Evolutionary conservation across 345 rosid species (phyloP).

Genomic region (Eucalyptus curtisii): DNA sequence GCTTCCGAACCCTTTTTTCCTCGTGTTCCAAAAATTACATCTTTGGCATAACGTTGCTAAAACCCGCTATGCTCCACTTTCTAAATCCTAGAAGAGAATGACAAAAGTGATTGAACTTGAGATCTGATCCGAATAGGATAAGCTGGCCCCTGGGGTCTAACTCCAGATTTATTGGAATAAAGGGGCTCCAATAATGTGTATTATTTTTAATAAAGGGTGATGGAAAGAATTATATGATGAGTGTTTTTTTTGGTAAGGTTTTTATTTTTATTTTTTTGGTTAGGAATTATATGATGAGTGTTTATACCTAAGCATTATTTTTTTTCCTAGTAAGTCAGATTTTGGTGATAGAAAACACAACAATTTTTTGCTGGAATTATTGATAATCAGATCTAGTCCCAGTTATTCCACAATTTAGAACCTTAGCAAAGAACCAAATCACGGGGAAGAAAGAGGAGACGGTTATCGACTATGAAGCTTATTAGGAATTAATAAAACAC

Average conservation of each 20-base stretch:
- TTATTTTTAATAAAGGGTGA: neutral
- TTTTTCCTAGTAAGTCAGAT: too few species aligned
- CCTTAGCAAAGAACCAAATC: neutral
- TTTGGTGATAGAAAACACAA: neutral
- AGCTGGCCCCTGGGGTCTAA: neutral
- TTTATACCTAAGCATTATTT: too few species aligned
- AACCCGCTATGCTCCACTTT: neutral
- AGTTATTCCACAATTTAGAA: too few species aligned
- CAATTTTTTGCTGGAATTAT: accelerated
- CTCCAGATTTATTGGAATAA: neutral
- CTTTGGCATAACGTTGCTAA: neutral
- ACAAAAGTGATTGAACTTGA: neutral
- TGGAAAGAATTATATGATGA: too few species aligned
- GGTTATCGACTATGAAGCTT: neutral
- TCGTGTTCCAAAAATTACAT: too few species aligned
- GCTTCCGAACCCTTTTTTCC: neutral
- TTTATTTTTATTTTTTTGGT: too few species aligned
- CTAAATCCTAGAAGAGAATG: neutral
- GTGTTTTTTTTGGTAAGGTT: too few species aligned
- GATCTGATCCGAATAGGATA: neutral
- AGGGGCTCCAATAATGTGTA: neutral
- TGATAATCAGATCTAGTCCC: neutral
- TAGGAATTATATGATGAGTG: too few species aligned
- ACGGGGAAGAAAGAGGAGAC: neutral
- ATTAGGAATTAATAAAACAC: neutral